Percentiles rank a stretch among this genome's conserved stretches.
Evolutionary conservation across 1,284 basidiomycete genomes (phyloP).

Genomic region (Leccinum laetum): DNA sequence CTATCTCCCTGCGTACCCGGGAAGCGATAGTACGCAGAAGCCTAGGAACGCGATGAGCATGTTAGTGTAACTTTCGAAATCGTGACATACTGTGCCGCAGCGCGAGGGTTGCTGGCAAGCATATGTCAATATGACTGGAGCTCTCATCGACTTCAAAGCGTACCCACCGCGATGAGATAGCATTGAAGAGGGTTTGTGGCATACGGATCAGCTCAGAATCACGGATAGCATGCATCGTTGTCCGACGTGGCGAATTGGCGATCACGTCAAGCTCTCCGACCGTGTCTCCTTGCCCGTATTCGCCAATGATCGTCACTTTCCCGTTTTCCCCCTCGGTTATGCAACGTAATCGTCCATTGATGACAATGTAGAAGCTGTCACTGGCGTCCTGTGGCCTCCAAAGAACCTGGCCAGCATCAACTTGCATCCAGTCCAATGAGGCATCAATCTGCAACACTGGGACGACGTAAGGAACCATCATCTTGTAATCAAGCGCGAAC

Average conservation of each 20-base stretch:
- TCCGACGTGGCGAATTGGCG: conserved; percentile 85
- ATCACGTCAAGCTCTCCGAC: conserved; percentile 97
- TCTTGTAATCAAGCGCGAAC: background rate
- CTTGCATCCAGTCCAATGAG: conserved; percentile 98
- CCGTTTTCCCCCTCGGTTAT: conserved; percentile 71
- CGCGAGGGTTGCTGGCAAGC: conserved; percentile 80
- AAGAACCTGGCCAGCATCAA: conserved; percentile 89
- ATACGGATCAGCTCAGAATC: conserved; percentile 98
- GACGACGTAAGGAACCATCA: conserved; percentile 6
- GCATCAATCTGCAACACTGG: conserved; percentile 96
- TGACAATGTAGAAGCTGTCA: conserved; percentile 98
- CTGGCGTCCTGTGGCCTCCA: conserved; percentile 90
- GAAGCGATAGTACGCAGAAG: conserved; percentile 92
- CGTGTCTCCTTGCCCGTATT: conserved; percentile 92
- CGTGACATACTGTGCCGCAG: conserved; percentile 82
- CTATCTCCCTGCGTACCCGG: conserved; percentile 84
- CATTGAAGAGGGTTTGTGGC: conserved; percentile 98
- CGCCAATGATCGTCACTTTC: conserved; percentile 82
- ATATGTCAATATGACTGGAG: conserved; percentile 2
- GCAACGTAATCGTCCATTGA: conserved; percentile 94
- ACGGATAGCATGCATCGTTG: conserved; percentile 96
- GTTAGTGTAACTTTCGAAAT: background rate
- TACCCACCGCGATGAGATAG: conserved; percentile 80
- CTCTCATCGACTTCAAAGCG: background rate
- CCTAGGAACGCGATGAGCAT: conserved; percentile 36